phyloP scores from a whole-genome alignment of 2,329 filamentous ascomycete species.

The Aspergillus hiratsukae region DNA sequence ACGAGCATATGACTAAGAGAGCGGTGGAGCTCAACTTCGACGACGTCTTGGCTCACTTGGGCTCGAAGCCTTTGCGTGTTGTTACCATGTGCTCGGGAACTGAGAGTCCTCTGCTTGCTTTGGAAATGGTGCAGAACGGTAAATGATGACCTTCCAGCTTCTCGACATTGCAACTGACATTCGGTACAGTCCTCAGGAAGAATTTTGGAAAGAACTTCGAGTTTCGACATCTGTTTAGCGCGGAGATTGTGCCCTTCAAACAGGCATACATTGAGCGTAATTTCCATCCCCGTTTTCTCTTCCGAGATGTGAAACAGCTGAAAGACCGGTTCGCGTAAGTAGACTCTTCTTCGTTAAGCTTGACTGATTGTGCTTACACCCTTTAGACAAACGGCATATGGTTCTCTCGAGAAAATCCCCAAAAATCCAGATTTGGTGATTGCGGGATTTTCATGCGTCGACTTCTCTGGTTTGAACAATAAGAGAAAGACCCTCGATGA shows the following conservation, averaged over 20 bases:
- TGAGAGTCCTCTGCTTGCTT: conserved; percentile 65
- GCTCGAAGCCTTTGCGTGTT: conserved; percentile 47
- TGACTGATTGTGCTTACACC: conserved; percentile 6
- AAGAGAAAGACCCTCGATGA: conserved; percentile 48
- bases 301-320: conserved; percentile 57
- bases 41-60: conserved; percentile 38
- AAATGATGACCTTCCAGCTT: conserved; percentile 10
- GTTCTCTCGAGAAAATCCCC: conserved; percentile 55
- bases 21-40: conserved; percentile 34
- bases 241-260: conserved; percentile 61
- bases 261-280: conserved; percentile 62
- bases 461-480: conserved; percentile 65
- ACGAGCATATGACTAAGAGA: conserved; percentile 19
- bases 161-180: background rate
- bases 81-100: conserved; percentile 77
- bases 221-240: conserved; percentile 56
- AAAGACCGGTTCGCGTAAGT: conserved; percentile 47
- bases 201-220: conserved; percentile 35
- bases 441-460: conserved; percentile 71
- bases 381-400: conserved; percentile 62
- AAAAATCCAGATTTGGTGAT: conserved; percentile 60
- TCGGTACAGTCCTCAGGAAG: conserved; percentile 28
- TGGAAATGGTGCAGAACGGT: conserved; percentile 54
- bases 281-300: conserved; percentile 49
- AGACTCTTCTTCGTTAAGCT: background rate